Percentiles rank a stretch among this genome's conserved stretches.
phyloP scores from a whole-genome alignment of 495 filamentous ascomycete genomes.

The Penicillium mononematosum region DNA sequence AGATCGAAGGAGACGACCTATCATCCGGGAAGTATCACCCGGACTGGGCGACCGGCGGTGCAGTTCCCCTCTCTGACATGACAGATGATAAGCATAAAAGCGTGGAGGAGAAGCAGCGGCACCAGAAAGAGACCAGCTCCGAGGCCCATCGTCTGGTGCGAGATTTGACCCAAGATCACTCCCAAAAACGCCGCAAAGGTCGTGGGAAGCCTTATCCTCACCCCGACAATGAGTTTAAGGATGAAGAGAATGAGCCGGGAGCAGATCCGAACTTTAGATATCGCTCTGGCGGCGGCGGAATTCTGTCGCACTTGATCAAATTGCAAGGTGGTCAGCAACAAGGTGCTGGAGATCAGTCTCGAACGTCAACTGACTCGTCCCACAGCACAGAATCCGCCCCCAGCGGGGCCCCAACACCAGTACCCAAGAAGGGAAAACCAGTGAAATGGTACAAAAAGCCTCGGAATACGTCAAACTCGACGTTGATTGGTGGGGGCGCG shows the following conservation, averaged over 20 bases:
- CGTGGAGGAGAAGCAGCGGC: constrained; percentile 25
- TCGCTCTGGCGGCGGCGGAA: constrained; percentile 32
- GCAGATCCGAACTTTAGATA: constrained; percentile 22
- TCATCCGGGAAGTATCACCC: constrained; percentile 24
- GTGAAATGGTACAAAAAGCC: constrained; percentile 39
- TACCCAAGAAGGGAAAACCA: constrained; percentile 26
- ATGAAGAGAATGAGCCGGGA: constrained; percentile 16
- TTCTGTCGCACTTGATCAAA: constrained; percentile 37
- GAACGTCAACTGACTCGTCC: constrained; percentile 18
- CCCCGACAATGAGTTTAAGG: constrained; percentile 12
- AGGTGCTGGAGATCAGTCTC: constrained; percentile 7
- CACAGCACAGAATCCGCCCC: constrained; percentile 9
- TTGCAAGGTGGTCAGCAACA: constrained; percentile 15
- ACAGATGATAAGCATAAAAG: constrained; percentile 36
- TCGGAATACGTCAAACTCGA: constrained; percentile 31
- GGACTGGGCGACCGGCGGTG: constrained; percentile 31
- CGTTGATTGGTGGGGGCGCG: constrained; percentile 20
- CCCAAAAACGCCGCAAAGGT: constrained; percentile 23
- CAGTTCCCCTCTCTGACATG: constrained; percentile 27
- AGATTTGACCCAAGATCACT: constrained; percentile 35
- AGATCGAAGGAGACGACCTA: constrained; percentile 27
- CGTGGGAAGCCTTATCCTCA: constrained; percentile 23
- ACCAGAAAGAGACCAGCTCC: constrained; percentile 21
- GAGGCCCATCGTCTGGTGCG: constrained; percentile 34
- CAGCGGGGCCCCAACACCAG: constrained; percentile 10